Base-by-base conservation (phyloP, 1,139 yeast species). In the Blastobotrys ciferrii region DNA sequence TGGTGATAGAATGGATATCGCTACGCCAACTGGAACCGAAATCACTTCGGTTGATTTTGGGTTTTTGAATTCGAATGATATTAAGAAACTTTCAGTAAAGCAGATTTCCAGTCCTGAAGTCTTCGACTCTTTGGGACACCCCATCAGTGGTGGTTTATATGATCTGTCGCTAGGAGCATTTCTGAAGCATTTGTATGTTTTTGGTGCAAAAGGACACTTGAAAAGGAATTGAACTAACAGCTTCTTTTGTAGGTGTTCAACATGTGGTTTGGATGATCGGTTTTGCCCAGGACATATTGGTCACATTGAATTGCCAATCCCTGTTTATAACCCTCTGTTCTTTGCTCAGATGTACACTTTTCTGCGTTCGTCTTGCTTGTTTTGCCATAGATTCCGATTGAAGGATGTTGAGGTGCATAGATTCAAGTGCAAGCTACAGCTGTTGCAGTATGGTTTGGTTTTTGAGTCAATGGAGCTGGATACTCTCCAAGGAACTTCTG, bases 211-310 rank as follows among this genome's bases (percentile, higher is more conserved):
- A 11, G 5, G 15, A n/a, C 13, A 32, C 14, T 36, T 38, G 13
- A 5, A 15, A 13, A 11, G n/a, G 30, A 14, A 4, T 25, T 38
- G 12, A n/a, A 4, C 43, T 39, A 39, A 39, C 43, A 36, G 18
- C 53, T 9, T 23, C 48, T 42, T n/a, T 42, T 11, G 53, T 57
- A 53, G 73, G 48, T 91, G 99, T 78, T 77, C 94, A 25, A 92
- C 98, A 2, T 94, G 99, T 78, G 97, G 98, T 23, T 75, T 92
- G 55, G 96, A 89, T 66, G 98, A 92, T 60, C 82, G 87, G 63
- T 84, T 81, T 62, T 94, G 99, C 72, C 97, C 98, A 2, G 99
- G 99, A 33, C 99, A 94, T 68, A 89, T 88, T 71, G 99, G 99
- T 52, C 98, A 94, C 68, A 89, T 94, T 53, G 97, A 92, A 66